These are phyloP conservation scores for Rehmannia glutinosa DNA, from an alignment of 257 asterid genomes.

Conservation along the genomic window DNA sequence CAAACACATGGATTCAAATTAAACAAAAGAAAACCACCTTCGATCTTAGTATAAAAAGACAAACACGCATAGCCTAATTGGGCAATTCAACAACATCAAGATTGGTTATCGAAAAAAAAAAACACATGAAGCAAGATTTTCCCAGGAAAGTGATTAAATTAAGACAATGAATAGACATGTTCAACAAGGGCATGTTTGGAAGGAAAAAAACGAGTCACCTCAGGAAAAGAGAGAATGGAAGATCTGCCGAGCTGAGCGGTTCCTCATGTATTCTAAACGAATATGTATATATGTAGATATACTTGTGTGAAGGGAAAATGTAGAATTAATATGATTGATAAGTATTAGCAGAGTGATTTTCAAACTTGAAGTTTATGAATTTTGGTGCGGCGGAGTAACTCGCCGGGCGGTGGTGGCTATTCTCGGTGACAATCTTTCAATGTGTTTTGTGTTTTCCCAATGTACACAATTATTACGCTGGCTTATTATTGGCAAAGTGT, in stretches of 20 bases:
- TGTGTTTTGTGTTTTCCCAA: slow-evolving; percentile 19
- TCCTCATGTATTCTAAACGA: slow-evolving; percentile 7
- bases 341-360: neutral
- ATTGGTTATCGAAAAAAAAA: no score
- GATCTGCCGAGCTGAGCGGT: slow-evolving; percentile 32
- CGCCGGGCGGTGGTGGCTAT: slow-evolving; percentile 28
- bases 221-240: slow-evolving; percentile 17
- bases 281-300: no score
- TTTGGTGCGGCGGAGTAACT: slow-evolving; percentile 23
- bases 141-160: slow-evolving; percentile 16
- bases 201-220: slow-evolving; percentile 27
- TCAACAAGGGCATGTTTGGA: slow-evolving; percentile 7
- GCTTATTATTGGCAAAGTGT: no score
- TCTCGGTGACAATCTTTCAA: slow-evolving; percentile 17
- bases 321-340: slow-evolving; percentile 12
- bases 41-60: neutral
- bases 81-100: slow-evolving; percentile 19
- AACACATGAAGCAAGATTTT: slow-evolving; percentile 22
- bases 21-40: neutral
- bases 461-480: neutral
- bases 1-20: slow-evolving; percentile 15
- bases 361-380: slow-evolving; percentile 14
- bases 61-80: slow-evolving; percentile 7
- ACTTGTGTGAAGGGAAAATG: slow-evolving; percentile 6
- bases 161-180: neutral